phyloP scores from a whole-genome alignment of 2,329 filamentous ascomycete species.

The Xylogone sp. region DNA sequence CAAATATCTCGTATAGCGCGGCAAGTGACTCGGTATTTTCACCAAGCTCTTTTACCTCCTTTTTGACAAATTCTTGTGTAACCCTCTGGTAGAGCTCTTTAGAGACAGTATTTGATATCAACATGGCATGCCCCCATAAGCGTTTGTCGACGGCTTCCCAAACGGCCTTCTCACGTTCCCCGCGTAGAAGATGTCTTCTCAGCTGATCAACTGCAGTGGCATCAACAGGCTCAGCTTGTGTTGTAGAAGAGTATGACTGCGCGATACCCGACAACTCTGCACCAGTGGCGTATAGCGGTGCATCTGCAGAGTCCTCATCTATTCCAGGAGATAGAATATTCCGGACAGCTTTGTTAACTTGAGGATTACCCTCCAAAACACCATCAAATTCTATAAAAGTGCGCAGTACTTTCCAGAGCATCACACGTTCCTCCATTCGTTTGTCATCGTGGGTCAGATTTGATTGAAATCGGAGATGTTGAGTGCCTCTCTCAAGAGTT shows the following conservation, averaged over 20 bases:
- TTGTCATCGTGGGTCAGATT: slow-evolving; percentile 60
- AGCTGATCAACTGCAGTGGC: slow-evolving; percentile 66
- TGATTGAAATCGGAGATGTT: slow-evolving; percentile 38
- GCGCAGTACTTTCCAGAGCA: slow-evolving; percentile 84
- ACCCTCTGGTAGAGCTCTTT: slow-evolving; percentile 88
- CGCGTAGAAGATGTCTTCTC: slow-evolving; percentile 68
- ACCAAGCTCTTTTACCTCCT: slow-evolving; percentile 81
- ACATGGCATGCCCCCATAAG: slow-evolving; percentile 93
- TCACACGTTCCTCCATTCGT: slow-evolving; percentile 70
- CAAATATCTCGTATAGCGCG: slow-evolving; percentile 88
- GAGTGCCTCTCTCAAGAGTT: slow-evolving; percentile 55
- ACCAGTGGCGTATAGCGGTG: slow-evolving; percentile 32
- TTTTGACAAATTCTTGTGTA: slow-evolving; percentile 89
- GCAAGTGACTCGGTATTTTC: slow-evolving; percentile 83
- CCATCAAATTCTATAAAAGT: slow-evolving; percentile 87
- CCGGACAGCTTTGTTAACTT: slow-evolving; percentile 71
- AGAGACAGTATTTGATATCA: slow-evolving; percentile 76
- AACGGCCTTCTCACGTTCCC: slow-evolving; percentile 85
- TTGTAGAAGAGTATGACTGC: slow-evolving; percentile 27
- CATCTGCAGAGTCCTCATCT: slow-evolving; percentile 22
- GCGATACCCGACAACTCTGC: slow-evolving; percentile 36
- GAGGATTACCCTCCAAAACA: slow-evolving; percentile 65
- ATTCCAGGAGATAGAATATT: slow-evolving; percentile 65
- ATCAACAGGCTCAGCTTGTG: slow-evolving; percentile 65
- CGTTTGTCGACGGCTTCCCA: slow-evolving; percentile 92